Conservation (phyloP, 1,284 basidiomycete species). For the Gastroboletus turbinatus region DNA sequence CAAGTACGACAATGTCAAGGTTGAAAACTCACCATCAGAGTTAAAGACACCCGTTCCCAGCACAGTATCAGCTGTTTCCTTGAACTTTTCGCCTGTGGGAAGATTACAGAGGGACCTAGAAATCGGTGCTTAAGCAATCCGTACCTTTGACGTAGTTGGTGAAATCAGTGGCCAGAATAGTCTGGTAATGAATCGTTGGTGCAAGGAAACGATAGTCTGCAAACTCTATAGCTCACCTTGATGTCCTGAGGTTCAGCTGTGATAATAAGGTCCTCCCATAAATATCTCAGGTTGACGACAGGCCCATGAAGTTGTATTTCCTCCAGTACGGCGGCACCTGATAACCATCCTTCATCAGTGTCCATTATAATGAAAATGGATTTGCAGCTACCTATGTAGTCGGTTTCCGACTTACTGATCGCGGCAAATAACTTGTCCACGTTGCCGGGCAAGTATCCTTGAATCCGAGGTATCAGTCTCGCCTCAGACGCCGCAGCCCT, state of each 20-base stretch:
- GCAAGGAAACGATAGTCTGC: not conserved
- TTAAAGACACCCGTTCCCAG: slow-evolving; percentile 50
- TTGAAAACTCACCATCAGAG: slow-evolving; percentile 37
- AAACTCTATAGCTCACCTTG: slow-evolving; percentile 10
- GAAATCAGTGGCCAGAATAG: slow-evolving; percentile 44
- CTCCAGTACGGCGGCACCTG: slow-evolving; percentile 17
- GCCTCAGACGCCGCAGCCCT: slow-evolving; percentile 23
- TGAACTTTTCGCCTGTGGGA: slow-evolving; percentile 31
- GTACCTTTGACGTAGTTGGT: slow-evolving; percentile 43
- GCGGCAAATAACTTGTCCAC: slow-evolving; percentile 22
- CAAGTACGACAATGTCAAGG: not conserved
- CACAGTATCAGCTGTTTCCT: slow-evolving; percentile 31
- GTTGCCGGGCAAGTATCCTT: slow-evolving; percentile 27
- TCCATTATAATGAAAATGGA: not conserved
- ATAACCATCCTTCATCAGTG: slow-evolving; percentile 1
- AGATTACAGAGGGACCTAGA: slow-evolving; percentile 7
- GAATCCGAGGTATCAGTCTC: slow-evolving; percentile 20
- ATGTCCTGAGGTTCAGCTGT: slow-evolving; percentile 36
- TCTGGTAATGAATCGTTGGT: slow-evolving; percentile 19
- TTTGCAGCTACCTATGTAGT: slow-evolving; percentile 28
- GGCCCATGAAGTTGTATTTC: slow-evolving; percentile 19
- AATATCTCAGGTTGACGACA: slow-evolving; percentile 28
- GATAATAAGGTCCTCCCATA: slow-evolving; percentile 37
- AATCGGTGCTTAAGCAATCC: not conserved
- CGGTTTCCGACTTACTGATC: slow-evolving; percentile 12